Evolutionary conservation across 495 filamentous ascomycete genomes (phyloP), one percentile per base, ranked within the genome.

Genomic region (Aspergillus steynii): DNA sequence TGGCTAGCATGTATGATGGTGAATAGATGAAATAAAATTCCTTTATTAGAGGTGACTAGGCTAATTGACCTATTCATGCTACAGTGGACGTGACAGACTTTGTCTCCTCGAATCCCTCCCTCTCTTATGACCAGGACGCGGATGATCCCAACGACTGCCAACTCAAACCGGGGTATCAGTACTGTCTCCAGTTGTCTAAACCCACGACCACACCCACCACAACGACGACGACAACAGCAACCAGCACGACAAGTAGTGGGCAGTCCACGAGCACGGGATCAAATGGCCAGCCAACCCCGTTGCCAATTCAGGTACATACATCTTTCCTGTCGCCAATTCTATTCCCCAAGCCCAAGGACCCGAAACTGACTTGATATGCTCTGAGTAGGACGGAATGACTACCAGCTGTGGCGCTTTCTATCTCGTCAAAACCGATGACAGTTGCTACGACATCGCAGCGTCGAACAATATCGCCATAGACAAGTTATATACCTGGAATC

Each of bases 401-500:
- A 8, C 42, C 8, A 46, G 15, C 42, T 46, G 42, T 15, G 42
- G 42, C 8, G 15, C 8, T 8, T 46, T 46, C 42, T 8, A 46
- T 8, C 42, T 46, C 42, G 42, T 46, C 8, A 46, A 15, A 8
- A 8, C 42, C 15, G 15, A 46, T 46, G 42, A 8, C 42, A 15
- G 42, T 15, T 46, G 42, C 15, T 46, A 46, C 42, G 42, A 46
- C 42, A 46, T 46, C 42, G 42, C 42, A 8, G 42, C 42, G 15
- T 8, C 42, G 15, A 50, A 61, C 53, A 55, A 53, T n/a, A 61
- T 71, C 46, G 50, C 55, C 5, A 10, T 60, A 1, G 26, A 7
- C 6, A 25, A 64, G 31, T 58, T 68, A n/a, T 67, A 68, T 45
- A 31, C 59, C 1, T 68, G 60, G 60, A 68, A 66, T 46, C 66